Evolutionary conservation across 78 protist species (phyloP), one percentile per base, ranked within the genome.

Genomic region (Cavenderia fasciculata): DNA sequence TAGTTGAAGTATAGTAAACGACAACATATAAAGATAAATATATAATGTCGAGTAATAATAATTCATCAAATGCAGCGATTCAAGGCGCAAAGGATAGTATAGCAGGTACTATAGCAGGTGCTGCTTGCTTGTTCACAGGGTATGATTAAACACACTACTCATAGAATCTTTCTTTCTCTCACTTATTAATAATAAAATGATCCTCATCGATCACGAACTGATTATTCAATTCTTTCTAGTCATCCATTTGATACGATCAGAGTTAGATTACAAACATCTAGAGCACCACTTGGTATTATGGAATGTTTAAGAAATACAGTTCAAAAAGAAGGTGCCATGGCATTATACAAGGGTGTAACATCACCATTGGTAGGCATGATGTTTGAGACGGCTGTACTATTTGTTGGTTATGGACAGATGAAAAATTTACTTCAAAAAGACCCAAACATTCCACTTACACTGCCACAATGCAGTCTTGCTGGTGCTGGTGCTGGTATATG

Each of bases 81-180:
- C 72, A 63, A 79, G 88, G 88, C 19, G 18, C 46, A 21, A 79
- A 79, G 27, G 88, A 79, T 79, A 54, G 71, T 41, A 68, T 79
- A 29, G 88, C 88, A 4, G 88, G 88, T 0, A 79, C 76, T 12
- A 68, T 66, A 19, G 71, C 88, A 6, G 88, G 88, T 41, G 88
- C 76, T 19, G 88, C 88, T n/a, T 79, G 88, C 44, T 31, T 79
- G 27, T 79, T 79, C 47, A 79, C 88, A 79, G 88, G 88, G 86
- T 76, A 61, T n/a, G 11, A 47, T 46, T 47, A 23, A 16, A 3
- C 6, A 19, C 46, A 21, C 4, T 29, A 62, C 12, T 29, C 11
- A 66, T 66, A 6, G 5, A 33, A 5, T 25, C 16, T 29, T 33
- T 33, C 5, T 33, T 59, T 33, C 7, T 31, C 31, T 38, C 11